Percentiles rank a stretch among this genome's conserved stretches.
Conservation (phyloP, 768 basidiomycete species). For the Chiua virens region DNA sequence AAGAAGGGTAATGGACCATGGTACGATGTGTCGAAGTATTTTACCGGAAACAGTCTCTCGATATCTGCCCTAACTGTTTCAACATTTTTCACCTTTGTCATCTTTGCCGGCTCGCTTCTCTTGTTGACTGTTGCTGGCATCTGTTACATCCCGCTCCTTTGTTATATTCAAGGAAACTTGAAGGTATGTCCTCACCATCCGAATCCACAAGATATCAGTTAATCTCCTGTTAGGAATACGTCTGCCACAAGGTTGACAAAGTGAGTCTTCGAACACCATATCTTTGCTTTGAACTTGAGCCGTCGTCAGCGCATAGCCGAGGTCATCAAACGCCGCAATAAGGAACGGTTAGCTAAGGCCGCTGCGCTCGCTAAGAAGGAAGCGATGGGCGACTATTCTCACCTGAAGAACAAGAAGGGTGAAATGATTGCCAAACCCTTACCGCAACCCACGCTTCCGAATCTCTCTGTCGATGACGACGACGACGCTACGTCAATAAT, state of each 20-base stretch:
- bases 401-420: constrained; percentile 92
- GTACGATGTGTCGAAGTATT: constrained; percentile 79
- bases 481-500: constrained; percentile 55
- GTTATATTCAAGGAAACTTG: constrained; percentile 94
- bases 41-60: constrained; percentile 67
- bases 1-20: constrained; percentile 51
- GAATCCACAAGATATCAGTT: background rate
- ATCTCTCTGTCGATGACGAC: constrained; percentile 81
- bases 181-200: constrained; percentile 54
- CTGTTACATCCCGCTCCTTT: constrained; percentile 90
- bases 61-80: constrained; percentile 85
- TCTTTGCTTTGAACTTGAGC: constrained; percentile 12
- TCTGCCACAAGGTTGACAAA: constrained; percentile 99
- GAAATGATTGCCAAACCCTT: constrained; percentile 75
- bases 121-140: constrained; percentile 82
- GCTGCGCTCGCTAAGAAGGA: constrained; percentile 86
- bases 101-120: constrained; percentile 83
- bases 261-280: constrained; percentile 38
- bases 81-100: constrained; percentile 85
- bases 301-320: constrained; percentile 77
- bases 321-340: constrained; percentile 89
- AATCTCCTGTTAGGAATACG: constrained; percentile 70
- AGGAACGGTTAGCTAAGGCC: constrained; percentile 79
- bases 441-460: constrained; percentile 94
- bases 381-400: constrained; percentile 86